phyloP scores from a whole-genome alignment of 352 stramenopile genomes.

The Globisporangium rhizosaccharum region DNA sequence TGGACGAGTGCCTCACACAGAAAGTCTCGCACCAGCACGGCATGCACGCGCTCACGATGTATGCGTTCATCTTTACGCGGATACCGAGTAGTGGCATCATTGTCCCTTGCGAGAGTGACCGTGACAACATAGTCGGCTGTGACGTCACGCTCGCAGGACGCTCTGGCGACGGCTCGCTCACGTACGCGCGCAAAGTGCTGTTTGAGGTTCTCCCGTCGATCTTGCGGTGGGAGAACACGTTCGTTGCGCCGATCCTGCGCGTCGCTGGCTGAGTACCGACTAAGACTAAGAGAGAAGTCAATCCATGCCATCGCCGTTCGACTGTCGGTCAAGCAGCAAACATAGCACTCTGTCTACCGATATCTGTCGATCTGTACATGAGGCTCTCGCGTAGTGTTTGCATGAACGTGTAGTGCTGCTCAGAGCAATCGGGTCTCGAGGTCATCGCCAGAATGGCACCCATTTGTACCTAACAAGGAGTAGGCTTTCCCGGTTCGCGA shows the following conservation, averaged over 20 bases:
- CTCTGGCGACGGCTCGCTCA: conserved; percentile 23
- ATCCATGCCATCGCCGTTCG: no score
- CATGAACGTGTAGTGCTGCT: no score
- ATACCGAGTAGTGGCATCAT: neutral
- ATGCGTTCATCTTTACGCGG: conserved; percentile 28
- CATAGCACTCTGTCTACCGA: no score
- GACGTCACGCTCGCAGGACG: conserved; percentile 24
- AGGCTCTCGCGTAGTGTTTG: no score
- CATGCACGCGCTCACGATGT: conserved; percentile 28
- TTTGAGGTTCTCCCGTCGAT: conserved; percentile 32
- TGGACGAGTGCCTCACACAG: conserved; percentile 22
- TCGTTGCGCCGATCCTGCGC: conserved; percentile 28
- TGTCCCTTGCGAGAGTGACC: no score
- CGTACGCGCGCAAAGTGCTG: conserved; percentile 30
- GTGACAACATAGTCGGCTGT: conserved; percentile 14
- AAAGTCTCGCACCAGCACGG: conserved; percentile 13
- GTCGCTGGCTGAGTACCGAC: conserved; percentile 7
- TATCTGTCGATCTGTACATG: no score
- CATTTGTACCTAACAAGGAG: no score
- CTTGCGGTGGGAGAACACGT: conserved; percentile 35
- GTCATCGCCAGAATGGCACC: no score
- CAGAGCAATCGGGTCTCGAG: no score
- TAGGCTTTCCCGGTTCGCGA: no score
- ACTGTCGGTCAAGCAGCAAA: no score
- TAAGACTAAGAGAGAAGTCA: no score